These are phyloP conservation scores for Dactylorhiza incarnata DNA, from an alignment of 106 monocot genomes.

Conservation along the genomic window DNA sequence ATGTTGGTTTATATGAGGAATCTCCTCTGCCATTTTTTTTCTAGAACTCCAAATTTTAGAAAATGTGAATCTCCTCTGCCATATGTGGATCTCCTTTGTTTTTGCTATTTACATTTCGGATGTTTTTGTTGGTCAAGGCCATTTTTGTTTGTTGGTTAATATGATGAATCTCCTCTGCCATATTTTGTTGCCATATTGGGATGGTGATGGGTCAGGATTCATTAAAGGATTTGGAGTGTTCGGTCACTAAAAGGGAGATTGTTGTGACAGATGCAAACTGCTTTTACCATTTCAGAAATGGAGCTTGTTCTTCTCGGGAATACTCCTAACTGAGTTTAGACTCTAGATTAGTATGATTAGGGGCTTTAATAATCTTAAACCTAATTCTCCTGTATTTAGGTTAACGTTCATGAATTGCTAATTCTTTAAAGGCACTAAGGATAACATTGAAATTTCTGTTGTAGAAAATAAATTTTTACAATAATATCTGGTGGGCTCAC, in stretches of 20 bases:
- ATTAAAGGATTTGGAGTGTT: too few species aligned
- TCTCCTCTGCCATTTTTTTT: too few species aligned
- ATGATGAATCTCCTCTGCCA: too few species aligned
- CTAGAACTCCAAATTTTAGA: too few species aligned
- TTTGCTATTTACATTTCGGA: too few species aligned
- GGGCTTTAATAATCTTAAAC: not conserved
- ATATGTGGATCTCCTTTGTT: too few species aligned
- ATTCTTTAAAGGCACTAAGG: not conserved
- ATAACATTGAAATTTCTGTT: not conserved
- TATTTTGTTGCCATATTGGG: too few species aligned
- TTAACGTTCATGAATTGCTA: not conserved
- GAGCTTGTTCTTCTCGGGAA: slow-evolving; percentile 56
- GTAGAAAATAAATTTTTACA: not conserved
- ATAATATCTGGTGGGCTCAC: not conserved
- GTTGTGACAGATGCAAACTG: slow-evolving; percentile 74
- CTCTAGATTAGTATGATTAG: not conserved
- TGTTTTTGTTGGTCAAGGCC: too few species aligned
- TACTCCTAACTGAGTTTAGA: slow-evolving; percentile 21
- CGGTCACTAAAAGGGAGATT: slow-evolving; percentile 50
- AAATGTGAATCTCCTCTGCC: too few species aligned
- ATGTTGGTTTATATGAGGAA: too few species aligned
- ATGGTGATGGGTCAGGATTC: too few species aligned
- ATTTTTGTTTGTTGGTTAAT: too few species aligned
- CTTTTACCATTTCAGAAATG: slow-evolving; percentile 83
- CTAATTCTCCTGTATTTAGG: not conserved